These are phyloP conservation scores for Oryza officinalis DNA, from an alignment of 176 grass and related monocot species.

Conservation along the genomic window DNA sequence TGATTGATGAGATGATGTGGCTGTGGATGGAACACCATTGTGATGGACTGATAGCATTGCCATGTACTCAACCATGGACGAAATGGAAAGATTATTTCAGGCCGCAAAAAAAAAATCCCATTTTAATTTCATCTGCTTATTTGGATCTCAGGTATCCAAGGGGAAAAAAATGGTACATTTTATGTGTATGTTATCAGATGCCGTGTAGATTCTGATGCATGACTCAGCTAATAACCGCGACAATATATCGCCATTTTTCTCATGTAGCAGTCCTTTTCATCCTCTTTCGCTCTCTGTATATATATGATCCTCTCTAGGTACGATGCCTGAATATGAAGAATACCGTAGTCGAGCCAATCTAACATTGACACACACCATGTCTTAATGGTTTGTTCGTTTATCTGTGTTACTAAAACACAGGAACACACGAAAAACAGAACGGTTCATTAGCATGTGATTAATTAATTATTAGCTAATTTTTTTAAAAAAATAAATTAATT, in stretches of 20 bases:
- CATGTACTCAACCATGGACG: background rate
- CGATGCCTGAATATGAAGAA: background rate
- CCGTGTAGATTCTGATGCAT: constrained; percentile 4
- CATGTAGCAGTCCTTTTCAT: background rate
- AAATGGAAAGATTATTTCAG: background rate
- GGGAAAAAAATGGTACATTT: background rate
- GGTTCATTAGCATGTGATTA: too few species aligned
- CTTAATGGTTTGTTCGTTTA: too few species aligned
- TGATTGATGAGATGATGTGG: background rate
- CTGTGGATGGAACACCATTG: background rate
- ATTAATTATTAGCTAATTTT: too few species aligned
- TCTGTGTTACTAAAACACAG: too few species aligned
- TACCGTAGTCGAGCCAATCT: background rate
- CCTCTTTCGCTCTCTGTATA: background rate
- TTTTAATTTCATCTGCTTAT: background rate
- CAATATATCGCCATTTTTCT: background rate
- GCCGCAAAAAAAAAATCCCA: background rate
- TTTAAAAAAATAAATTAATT: too few species aligned
- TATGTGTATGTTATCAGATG: background rate
- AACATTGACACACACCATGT: background rate
- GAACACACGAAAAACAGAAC: too few species aligned
- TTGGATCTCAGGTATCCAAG: background rate
- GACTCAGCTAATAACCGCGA: background rate
- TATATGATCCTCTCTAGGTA: background rate
- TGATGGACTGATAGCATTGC: background rate